Evolutionary conservation across 2,329 filamentous ascomycete genomes (phyloP), one percentile per base, ranked within the genome.

Genomic region (Colletotrichum nymphaeae): DNA sequence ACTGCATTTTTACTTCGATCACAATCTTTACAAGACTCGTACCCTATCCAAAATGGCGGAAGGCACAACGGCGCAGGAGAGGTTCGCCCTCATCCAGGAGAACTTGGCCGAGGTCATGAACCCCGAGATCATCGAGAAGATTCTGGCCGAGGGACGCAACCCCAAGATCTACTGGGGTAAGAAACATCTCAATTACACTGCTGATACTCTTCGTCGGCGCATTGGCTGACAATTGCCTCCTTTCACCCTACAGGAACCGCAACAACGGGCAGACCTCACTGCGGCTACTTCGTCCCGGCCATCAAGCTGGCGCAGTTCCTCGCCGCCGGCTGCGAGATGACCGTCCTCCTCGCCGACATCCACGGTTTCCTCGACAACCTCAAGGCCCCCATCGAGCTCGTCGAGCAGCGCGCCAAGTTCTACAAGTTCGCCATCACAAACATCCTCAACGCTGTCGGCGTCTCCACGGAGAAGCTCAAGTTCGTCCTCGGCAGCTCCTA

Each of bases 231-330:
- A 26, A 19, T 14, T 59, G 71, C 67, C 74, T 65, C 42, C 55
- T 57, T 58, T 53, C 42, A 55, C 24, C 71, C 28, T 60, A 72
- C 65, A 90, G 90, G 93, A 55, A 96, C 93, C 52, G 94, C 94
- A 22, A 95, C 94, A 19, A 97, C 95, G 0, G 95, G 95, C n/a
- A 89, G 92, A 73, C 95, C 95, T 67, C 95, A 98, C 83, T 94
- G 91, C 81, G 95, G 94, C 77, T 98, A 98, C 88, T 94, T 97
- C 75, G 93, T 97, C 11, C 93, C 95, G 6, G 93, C 93, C 78
- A 90, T 97, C 80, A 98, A 98, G 84, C 93, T 98, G 75, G 95
- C 95, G 52, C 93, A 98, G 81, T 91, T 97, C 79, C 90, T 98
- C 42, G 89, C 91, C 46, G 95, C 96, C 35, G 95, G 93, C 49